Evolutionary conservation across 1,284 basidiomycete species (phyloP), one percentile per base, ranked within the genome.

Genomic region (Ustilago sp.): DNA sequence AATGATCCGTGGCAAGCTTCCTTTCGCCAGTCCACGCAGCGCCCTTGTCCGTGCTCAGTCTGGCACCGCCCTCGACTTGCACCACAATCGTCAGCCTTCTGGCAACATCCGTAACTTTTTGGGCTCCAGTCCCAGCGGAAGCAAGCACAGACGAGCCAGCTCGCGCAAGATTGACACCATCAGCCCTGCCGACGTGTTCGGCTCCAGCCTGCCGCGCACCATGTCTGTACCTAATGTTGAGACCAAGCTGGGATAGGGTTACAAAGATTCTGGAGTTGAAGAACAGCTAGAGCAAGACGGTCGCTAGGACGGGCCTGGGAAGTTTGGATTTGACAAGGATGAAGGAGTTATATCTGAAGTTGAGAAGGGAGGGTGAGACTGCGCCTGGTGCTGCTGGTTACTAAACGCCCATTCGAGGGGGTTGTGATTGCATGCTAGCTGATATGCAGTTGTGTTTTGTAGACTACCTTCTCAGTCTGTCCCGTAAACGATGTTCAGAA

Each of bases 111-210:
- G 73, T 0, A 64, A 75, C 54, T 68, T 75, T 35, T 43, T 71
- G 43, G 62, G 73, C 31, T 56, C 59, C 8, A 59, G 56, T 12
- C 13, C 53, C 32, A 59, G 41, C 34, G 63, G 19, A 34, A 64
- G 39, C 60, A 68, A 38, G 39, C 74, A 71, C 66, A 72, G 65
- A 56, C 74, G 74, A 13, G 64, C 60, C 4, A 36, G 56, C 3
- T 72, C 74, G 36, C 69, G 69, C 63, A 77, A 75, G 61, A 52
- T 66, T 48, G 82, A 83, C 41, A 85, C 83, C n/a, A 81, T 85
- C 59, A 80, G 82, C 57, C 83, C 83, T 4, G 80, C 83, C 1
- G 83, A 82, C 47, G 70, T 85, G 39, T 84, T 85, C 51, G 80
- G 81, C 28, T 77, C 74, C 36, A 66, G 66, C 55, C 53, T 77